phyloP scores from a whole-genome alignment of 179 eudicot species.

The Beta macrorhiza region DNA sequence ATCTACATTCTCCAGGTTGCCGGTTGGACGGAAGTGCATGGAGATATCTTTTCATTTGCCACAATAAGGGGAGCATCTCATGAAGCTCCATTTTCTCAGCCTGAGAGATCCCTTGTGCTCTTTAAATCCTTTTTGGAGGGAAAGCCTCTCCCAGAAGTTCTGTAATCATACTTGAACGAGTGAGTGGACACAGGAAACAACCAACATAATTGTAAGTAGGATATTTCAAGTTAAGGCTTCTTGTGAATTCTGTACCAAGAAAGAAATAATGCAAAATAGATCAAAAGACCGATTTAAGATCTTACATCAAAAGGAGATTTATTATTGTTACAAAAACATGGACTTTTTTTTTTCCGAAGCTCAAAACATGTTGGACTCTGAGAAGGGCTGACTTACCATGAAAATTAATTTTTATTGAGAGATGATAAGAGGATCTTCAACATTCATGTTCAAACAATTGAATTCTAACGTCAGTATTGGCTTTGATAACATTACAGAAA shows the following conservation, averaged over 20 bases:
- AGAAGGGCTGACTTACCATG: background rate
- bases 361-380: background rate
- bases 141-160: slow-evolving; percentile 54
- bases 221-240: background rate
- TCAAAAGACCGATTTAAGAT: too few relatives aligned
- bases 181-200: background rate
- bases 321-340: too few relatives aligned
- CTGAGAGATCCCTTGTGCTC: slow-evolving; percentile 71
- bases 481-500: slow-evolving; percentile 74
- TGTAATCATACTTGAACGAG: background rate
- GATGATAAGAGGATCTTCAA: slow-evolving; percentile 65
- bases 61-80: slow-evolving; percentile 92
- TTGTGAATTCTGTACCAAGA: too few relatives aligned
- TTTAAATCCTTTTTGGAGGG: slow-evolving; percentile 72
- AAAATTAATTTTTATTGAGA: slow-evolving; percentile 25
- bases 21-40: slow-evolving; percentile 89
- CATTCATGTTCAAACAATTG: slow-evolving; percentile 66
- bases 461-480: slow-evolving; percentile 86
- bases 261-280: too few relatives aligned
- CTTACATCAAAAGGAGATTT: too few relatives aligned
- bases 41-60: slow-evolving; percentile 65
- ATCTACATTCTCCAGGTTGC: slow-evolving; percentile 52
- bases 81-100: slow-evolving; percentile 90
- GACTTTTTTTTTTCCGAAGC: too few relatives aligned
- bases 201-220: slow-evolving; percentile 5